These are phyloP conservation scores for Candida qinlingensis DNA, from an alignment of 805 yeast species.

Conservation along the genomic window DNA sequence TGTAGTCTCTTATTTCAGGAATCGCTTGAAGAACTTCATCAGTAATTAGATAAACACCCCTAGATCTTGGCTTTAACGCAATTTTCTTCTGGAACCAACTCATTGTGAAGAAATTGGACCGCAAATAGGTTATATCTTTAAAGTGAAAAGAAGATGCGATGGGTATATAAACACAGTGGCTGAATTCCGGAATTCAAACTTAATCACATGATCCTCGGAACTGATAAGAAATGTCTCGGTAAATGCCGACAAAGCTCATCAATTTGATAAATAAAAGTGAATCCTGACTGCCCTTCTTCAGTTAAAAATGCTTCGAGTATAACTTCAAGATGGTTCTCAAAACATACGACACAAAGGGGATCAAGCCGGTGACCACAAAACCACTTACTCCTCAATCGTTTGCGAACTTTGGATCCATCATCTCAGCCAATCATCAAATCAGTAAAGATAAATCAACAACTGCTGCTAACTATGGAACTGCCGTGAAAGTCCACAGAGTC, in stretches of 20 bases:
- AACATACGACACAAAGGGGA: constrained; percentile 28
- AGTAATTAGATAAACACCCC: constrained; percentile 69
- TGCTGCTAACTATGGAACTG: constrained; percentile 92
- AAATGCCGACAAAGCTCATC: background rate
- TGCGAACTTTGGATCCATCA: constrained; percentile 65
- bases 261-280: no score
- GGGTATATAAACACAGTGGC: background rate
- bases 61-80: constrained; percentile 47
- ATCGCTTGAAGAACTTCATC: constrained; percentile 52
- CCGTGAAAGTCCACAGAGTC: constrained; percentile 68
- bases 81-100: constrained; percentile 60
- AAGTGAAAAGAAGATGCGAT: background rate
- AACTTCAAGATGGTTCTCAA: constrained; percentile 25
- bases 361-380: constrained; percentile 32
- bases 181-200: background rate
- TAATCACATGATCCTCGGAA: background rate
- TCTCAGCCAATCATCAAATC: constrained; percentile 74
- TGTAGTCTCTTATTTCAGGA: constrained; percentile 55
- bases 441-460: constrained; percentile 29
- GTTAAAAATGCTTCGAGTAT: no score
- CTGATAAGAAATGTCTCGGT: background rate
- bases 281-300: no score
- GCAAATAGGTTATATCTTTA: background rate
- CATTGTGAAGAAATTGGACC: constrained; percentile 11
- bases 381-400: constrained; percentile 64